A percentile compares a stretch with the other conserved stretches of the same genome.
Evolutionary conservation across 1,284 basidiomycete species (phyloP).

Genomic region (Sparassis latifolia): DNA sequence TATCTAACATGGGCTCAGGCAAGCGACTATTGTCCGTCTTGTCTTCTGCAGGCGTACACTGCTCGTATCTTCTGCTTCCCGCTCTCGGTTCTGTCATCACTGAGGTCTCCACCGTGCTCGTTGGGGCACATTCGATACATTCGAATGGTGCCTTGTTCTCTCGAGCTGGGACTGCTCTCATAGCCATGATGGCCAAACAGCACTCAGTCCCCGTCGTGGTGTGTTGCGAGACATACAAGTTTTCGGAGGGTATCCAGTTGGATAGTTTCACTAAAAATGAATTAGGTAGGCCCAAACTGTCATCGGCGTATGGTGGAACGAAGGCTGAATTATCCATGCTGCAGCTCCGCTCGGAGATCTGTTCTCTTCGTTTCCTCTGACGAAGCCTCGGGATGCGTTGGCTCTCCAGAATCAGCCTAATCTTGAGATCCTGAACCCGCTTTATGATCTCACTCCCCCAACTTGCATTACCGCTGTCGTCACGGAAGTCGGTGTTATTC

Average conservation of each 20-base stretch:
- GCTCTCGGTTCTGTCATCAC: slow-evolving; percentile 81
- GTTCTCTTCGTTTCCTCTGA: slow-evolving; percentile 29
- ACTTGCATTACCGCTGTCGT: slow-evolving; percentile 91
- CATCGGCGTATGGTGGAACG: no score
- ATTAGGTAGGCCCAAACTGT: slow-evolving; percentile 49
- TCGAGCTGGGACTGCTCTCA: slow-evolving; percentile 90
- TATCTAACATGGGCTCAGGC: slow-evolving; percentile 38
- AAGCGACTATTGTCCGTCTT: slow-evolving; percentile 75
- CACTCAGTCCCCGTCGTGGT: slow-evolving; percentile 91
- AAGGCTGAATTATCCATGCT: not conserved
- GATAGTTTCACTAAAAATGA: slow-evolving; percentile 98
- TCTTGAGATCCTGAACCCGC: slow-evolving; percentile 73
- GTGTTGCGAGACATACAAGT: slow-evolving; percentile 99
- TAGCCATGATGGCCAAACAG: slow-evolving; percentile 93
- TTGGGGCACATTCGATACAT: slow-evolving; percentile 92
- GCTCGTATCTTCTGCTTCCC: slow-evolving; percentile 90
- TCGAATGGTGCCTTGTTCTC: slow-evolving; percentile 95
- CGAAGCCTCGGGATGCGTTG: slow-evolving; percentile 33
- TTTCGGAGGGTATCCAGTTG: slow-evolving; percentile 87
- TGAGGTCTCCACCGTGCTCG: slow-evolving; percentile 76
- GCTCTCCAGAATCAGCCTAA: slow-evolving; percentile 33
- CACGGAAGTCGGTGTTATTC: slow-evolving; percentile 90
- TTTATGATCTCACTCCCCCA: slow-evolving; percentile 91
- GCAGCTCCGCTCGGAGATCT: slow-evolving; percentile 30
- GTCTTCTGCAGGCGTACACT: slow-evolving; percentile 70